These are phyloP conservation scores for Royoungia palumana DNA, from an alignment of 768 basidiomycete genomes.

Conservation along the genomic window DNA sequence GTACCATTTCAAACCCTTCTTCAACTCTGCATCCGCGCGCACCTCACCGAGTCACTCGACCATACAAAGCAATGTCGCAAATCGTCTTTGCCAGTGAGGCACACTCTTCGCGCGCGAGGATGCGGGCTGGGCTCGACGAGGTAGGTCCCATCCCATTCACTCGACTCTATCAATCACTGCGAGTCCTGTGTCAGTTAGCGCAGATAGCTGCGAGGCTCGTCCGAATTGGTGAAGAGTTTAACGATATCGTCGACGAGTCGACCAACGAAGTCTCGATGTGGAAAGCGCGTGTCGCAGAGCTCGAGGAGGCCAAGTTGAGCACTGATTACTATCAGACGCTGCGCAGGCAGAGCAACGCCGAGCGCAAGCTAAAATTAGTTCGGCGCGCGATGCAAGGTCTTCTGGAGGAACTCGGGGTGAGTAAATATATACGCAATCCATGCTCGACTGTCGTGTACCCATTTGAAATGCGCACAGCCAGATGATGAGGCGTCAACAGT, in stretches of 20 bases:
- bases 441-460: not conserved
- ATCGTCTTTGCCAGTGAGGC: not conserved
- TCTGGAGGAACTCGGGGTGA: slow-evolving; percentile 40
- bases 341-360: slow-evolving; percentile 33
- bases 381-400: slow-evolving; percentile 42
- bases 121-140: slow-evolving; percentile 28
- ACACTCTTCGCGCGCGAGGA: slow-evolving; percentile 17
- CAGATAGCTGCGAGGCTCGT: slow-evolving; percentile 27
- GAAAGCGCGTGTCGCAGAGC: slow-evolving; percentile 33
- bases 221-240: slow-evolving; percentile 32
- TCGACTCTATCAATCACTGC: not conserved
- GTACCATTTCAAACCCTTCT: not conserved
- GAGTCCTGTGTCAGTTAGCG: slow-evolving; percentile 14
- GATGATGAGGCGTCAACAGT: slow-evolving; percentile 13
- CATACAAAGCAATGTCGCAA: slow-evolving; percentile 3
- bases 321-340: slow-evolving; percentile 27
- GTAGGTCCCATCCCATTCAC: slow-evolving; percentile 8
- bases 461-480: slow-evolving; percentile 11
- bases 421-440: not conserved
- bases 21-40: no score
- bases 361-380: slow-evolving; percentile 32
- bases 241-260: slow-evolving; percentile 15
- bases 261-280: slow-evolving; percentile 21
- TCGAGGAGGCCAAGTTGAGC: slow-evolving; percentile 35
- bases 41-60: not conserved